phyloP scores from a whole-genome alignment of 2,329 filamentous ascomycete species.

The Epicoccum nigrum region DNA sequence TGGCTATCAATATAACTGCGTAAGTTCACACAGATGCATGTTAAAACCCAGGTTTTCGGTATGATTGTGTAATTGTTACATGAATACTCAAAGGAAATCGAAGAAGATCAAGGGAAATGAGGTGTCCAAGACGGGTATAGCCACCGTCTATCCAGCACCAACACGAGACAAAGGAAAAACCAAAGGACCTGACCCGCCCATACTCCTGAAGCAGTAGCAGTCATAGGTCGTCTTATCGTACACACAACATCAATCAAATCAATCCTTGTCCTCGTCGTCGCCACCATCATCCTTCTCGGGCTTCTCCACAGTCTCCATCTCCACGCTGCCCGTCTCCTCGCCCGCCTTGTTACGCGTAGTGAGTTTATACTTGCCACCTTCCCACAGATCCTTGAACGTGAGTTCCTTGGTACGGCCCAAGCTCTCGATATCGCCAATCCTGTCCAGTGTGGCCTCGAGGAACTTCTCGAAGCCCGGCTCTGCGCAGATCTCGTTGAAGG shows the following conservation, averaged over 20 bases:
- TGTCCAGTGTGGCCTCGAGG: constrained; percentile 79
- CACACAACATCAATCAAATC: not conserved
- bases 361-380: constrained; percentile 74
- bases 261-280: constrained; percentile 10
- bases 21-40: too few relatives aligned
- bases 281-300: constrained; percentile 34
- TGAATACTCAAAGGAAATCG: not conserved
- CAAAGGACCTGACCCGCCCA: not conserved
- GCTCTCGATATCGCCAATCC: constrained; percentile 92
- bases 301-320: constrained; percentile 41
- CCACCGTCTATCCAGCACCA: constrained; percentile 8
- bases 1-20: too few relatives aligned
- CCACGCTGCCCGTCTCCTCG: constrained; percentile 34
- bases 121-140: constrained; percentile 10
- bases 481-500: constrained; percentile 82
- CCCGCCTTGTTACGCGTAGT: constrained; percentile 40
- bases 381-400: constrained; percentile 91
- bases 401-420: constrained; percentile 92
- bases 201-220: not conserved
- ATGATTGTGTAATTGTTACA: not conserved
- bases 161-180: constrained; percentile 2
- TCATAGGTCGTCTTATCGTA: constrained; percentile 1
- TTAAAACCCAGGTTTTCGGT: too few relatives aligned
- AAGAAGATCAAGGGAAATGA: not conserved
- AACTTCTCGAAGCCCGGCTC: constrained; percentile 80